Evolutionary conservation across 768 basidiomycete species (phyloP).

Genomic region (Lactarius quietus): DNA sequence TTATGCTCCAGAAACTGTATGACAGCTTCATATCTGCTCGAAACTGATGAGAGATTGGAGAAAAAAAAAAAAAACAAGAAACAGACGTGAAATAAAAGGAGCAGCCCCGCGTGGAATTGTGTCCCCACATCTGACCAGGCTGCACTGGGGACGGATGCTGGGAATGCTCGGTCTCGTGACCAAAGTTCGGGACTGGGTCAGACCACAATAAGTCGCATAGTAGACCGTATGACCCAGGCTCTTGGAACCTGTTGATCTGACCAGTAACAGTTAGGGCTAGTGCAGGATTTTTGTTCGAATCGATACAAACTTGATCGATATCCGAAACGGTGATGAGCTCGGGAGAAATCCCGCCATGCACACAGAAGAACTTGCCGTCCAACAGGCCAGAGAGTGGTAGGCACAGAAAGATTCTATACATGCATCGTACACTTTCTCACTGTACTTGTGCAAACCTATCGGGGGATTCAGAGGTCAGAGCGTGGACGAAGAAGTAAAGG

Average conservation of each 20-base stretch:
- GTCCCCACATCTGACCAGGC: slow-evolving; percentile 59
- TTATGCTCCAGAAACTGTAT: slow-evolving; percentile 94
- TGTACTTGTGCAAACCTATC: slow-evolving; percentile 88
- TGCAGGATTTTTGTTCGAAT: neutral
- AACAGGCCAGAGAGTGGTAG: slow-evolving; percentile 90
- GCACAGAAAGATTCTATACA: slow-evolving; percentile 89
- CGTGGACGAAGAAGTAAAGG: slow-evolving; percentile 19
- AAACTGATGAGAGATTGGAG: neutral
- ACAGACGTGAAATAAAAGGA: slow-evolving; percentile 89
- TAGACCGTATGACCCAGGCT: slow-evolving; percentile 88
- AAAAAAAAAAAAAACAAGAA: slow-evolving; percentile 16
- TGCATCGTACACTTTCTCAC: slow-evolving; percentile 81
- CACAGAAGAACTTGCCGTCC: slow-evolving; percentile 95
- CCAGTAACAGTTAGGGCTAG: slow-evolving; percentile 8
- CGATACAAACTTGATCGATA: slow-evolving; percentile 51
- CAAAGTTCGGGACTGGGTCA: slow-evolving; percentile 88
- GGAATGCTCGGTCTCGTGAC: slow-evolving; percentile 64
- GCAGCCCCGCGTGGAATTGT: slow-evolving; percentile 87
- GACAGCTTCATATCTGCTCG: slow-evolving; percentile 71
- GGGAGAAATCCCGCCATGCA: slow-evolving; percentile 94
- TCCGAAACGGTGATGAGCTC: slow-evolving; percentile 79
- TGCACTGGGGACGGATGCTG: slow-evolving; percentile 50
- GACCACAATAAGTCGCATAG: slow-evolving; percentile 97
- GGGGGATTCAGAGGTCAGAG: neutral
- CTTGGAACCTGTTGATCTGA: slow-evolving; percentile 88